These are phyloP conservation scores for Pseudogymnoascus sp. DNA, from an alignment of 2,329 filamentous ascomycete genomes.

Conservation along the genomic window DNA sequence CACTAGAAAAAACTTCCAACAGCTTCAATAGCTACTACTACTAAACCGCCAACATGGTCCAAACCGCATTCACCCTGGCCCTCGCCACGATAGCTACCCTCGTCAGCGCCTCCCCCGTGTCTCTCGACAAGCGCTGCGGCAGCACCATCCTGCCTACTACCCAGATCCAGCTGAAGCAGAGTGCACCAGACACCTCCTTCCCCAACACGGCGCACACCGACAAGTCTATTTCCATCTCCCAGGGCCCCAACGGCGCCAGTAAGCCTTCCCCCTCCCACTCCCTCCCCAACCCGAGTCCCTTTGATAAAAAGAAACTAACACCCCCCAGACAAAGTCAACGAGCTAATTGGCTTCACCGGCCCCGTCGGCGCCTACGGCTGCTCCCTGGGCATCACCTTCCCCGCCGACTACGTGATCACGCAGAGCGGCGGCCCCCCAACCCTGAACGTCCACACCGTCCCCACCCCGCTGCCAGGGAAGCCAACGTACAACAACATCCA, in stretches of 20 bases:
- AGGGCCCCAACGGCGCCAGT: background rate
- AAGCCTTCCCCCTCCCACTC: background rate
- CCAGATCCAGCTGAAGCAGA: background rate
- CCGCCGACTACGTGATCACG: background rate
- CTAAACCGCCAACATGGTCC: background rate
- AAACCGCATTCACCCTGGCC: background rate
- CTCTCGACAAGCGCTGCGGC: slow-evolving; percentile 1
- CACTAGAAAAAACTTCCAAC: background rate
- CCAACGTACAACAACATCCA: slow-evolving; percentile 1
- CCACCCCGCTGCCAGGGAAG: background rate
- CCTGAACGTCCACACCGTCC: background rate
- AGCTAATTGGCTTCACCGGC: background rate
- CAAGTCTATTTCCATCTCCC: background rate
- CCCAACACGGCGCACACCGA: background rate
- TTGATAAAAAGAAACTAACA: background rate
- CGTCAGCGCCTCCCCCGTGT: background rate
- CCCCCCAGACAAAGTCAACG: background rate
- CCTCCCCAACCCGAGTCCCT: background rate
- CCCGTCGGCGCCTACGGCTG: background rate
- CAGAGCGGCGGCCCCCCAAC: background rate
- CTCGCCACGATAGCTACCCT: background rate
- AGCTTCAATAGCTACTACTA: background rate
- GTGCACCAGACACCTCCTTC: background rate
- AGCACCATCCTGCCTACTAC: background rate
- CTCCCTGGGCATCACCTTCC: slow-evolving; percentile 4